phyloP scores from a whole-genome alignment of 106 monocot species.

The Dendrobium chrysotoxum region DNA sequence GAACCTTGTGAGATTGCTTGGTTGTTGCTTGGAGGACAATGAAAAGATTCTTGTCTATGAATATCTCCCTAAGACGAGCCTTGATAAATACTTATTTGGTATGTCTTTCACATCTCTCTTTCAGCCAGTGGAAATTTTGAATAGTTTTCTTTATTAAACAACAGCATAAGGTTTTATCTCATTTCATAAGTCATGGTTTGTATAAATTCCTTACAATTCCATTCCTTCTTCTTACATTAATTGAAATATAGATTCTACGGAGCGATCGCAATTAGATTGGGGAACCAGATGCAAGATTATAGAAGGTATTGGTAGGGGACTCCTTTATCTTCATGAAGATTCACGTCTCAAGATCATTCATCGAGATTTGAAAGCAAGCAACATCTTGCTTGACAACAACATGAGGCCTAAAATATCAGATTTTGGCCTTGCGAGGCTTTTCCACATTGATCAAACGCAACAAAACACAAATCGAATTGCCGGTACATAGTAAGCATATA shows the following conservation, averaged over 20 bases:
- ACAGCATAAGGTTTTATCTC: neutral
- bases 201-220: neutral
- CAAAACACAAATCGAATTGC: constrained; percentile 27
- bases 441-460: constrained; percentile 21
- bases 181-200: neutral
- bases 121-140: neutral
- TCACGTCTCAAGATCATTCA: constrained; percentile 40
- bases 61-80: constrained; percentile 9
- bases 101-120: neutral
- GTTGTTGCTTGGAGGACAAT: constrained; percentile 7
- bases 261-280: constrained; percentile 16
- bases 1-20: constrained; percentile 15
- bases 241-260: neutral
- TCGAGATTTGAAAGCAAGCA: constrained; percentile 45
- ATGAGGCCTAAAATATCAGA: constrained; percentile 56
- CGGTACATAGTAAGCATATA: constrained; percentile 39
- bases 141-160: no score
- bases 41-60: constrained; percentile 15
- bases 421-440: constrained; percentile 47
- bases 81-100: constrained; percentile 7
- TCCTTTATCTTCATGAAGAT: constrained; percentile 47
- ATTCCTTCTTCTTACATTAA: neutral
- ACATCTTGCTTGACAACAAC: constrained; percentile 33
- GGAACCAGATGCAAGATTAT: constrained; percentile 28
- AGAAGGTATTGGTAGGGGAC: constrained; percentile 34